A percentile compares a stretch with the other conserved stretches of the same genome.
These are phyloP conservation scores for Coemansia sp. DNA, from an alignment of 192 early-diverging fungal genomes.

Conservation along the genomic window DNA sequence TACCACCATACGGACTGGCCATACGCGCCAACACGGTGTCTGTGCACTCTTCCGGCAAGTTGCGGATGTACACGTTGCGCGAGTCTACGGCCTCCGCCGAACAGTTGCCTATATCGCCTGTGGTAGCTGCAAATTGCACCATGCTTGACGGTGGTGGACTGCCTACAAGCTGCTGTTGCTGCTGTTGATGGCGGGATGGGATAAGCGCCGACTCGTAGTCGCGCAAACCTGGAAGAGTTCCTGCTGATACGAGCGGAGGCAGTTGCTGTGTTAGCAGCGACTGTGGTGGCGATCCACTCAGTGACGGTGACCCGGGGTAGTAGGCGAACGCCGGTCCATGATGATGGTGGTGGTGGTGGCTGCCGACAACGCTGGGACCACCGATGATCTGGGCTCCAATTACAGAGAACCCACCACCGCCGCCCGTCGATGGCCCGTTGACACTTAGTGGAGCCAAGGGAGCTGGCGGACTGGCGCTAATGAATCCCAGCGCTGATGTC, in stretches of 20 bases:
- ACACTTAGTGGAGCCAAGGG: constrained; percentile 2
- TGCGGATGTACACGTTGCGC: constrained; percentile 82
- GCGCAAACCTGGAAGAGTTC: not conserved
- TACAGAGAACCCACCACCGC: constrained; percentile 8
- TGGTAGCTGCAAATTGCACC: too few species aligned
- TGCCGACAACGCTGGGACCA: not conserved
- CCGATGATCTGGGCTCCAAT: constrained; percentile 20
- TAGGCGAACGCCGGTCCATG: constrained; percentile 24
- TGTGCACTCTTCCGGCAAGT: constrained; percentile 65
- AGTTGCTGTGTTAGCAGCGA: constrained; percentile 11
- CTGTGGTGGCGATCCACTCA: constrained; percentile 12
- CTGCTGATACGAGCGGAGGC: not conserved
- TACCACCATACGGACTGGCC: constrained; percentile 68
- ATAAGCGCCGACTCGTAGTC: not conserved
- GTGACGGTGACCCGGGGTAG: constrained; percentile 21
- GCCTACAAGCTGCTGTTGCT: constrained; percentile 3
- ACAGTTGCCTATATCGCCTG: not conserved
- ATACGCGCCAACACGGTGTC: constrained; percentile 70
- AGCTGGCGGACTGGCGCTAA: constrained; percentile 12
- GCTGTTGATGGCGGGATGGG: not conserved
- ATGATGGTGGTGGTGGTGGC: not conserved
- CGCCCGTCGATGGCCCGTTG: not conserved
- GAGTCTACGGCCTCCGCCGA: constrained; percentile 26
- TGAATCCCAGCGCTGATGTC: constrained; percentile 13
- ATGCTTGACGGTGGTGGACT: too few species aligned